Conservation (phyloP, 352 stramenopile species). For the Phytophthora tentaculata region DNA sequence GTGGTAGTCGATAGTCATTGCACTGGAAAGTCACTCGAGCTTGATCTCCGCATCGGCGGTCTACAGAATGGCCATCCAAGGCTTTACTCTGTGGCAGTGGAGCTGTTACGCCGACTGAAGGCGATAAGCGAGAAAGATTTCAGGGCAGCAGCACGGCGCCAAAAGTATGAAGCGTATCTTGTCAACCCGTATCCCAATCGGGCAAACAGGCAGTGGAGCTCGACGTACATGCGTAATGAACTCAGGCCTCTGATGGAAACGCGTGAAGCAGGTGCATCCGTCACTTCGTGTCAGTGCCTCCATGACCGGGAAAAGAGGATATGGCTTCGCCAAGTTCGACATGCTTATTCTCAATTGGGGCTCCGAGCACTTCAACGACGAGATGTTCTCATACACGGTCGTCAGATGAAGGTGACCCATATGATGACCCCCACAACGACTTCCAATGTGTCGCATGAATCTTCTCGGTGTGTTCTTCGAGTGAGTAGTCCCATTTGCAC, state of each 20-base stretch:
- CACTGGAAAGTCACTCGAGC: constrained; percentile 16
- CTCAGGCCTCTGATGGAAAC: constrained; percentile 12
- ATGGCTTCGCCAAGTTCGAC: too few species aligned
- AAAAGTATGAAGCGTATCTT: constrained; percentile 16
- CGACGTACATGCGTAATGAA: constrained; percentile 12
- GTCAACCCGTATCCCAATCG: constrained; percentile 17
- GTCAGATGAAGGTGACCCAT: too few species aligned
- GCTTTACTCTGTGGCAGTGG: constrained; percentile 22
- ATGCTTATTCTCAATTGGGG: too few species aligned
- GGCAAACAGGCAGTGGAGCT: constrained; percentile 14
- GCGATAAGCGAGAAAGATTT: constrained; percentile 19
- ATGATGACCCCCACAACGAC: too few species aligned
- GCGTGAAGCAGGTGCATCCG: constrained; percentile 18
- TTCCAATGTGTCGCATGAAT: too few species aligned
- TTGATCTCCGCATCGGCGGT: constrained; percentile 36
- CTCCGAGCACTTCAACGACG: too few species aligned
- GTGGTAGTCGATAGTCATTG: constrained; percentile 8
- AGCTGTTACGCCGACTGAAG: constrained; percentile 1
- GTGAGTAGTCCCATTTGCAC: too few species aligned
- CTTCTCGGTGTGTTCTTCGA: too few species aligned
- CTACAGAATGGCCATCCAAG: constrained; percentile 9
- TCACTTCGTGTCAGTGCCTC: constrained; percentile 8
- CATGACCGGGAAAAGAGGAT: background rate
- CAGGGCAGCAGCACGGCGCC: background rate
- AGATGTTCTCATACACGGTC: too few species aligned